Percentiles rank a stretch among this genome's conserved stretches.
Conservation (phyloP, 176 grass and related monocot species). For the Bonia amplexicaulis region DNA sequence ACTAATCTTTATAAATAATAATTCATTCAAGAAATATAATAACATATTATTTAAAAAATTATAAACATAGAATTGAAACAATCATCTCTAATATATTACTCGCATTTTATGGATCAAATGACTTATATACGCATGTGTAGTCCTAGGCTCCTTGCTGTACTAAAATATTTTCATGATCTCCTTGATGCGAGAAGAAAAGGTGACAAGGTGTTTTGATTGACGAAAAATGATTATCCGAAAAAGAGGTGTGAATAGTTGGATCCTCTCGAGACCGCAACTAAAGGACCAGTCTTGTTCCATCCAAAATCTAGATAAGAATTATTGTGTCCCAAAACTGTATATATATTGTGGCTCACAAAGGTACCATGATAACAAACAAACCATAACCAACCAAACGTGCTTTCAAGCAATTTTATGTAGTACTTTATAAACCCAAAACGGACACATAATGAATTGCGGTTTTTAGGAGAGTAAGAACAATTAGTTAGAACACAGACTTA, state of each 20-base stretch:
- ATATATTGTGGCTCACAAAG: background rate
- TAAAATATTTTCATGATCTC: background rate
- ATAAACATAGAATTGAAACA: no score
- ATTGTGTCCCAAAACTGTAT: background rate
- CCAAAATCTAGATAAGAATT: slow-evolving; percentile 24
- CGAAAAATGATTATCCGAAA: background rate
- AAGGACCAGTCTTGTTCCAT: background rate
- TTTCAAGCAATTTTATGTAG: background rate
- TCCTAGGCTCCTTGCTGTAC: background rate
- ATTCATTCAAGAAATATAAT: no score
- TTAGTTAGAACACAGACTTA: background rate
- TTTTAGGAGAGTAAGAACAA: background rate
- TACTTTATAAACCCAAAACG: background rate
- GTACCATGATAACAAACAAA: background rate
- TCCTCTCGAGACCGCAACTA: slow-evolving; percentile 1
- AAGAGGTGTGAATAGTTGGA: slow-evolving; percentile 1
- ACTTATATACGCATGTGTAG: background rate
- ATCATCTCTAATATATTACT: no score
- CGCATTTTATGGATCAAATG: no score
- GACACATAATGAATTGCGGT: background rate
- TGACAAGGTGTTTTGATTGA: background rate
- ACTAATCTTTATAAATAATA: no score
- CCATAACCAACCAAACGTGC: slow-evolving; percentile 4
- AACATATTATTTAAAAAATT: no score
- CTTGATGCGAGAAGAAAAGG: background rate